Evolutionary conservation across 306 rosid genomes (phyloP), one percentile per base, ranked within the genome.

Genomic region (Dalbergia cochinchinensis): DNA sequence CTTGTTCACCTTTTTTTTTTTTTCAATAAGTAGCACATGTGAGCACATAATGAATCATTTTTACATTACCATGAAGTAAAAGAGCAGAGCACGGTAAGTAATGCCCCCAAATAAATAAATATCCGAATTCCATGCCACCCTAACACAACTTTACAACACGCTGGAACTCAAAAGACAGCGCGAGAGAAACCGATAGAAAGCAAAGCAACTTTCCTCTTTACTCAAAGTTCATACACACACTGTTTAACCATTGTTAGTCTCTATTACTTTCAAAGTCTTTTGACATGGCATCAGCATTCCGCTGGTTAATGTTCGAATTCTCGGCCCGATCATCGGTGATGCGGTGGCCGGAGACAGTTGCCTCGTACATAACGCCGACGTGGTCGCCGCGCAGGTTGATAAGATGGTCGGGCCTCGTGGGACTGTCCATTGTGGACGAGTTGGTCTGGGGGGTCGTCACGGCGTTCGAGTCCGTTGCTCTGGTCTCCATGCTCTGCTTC

Each of bases 381-480:
- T 77, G 85, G 82, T 76, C 78, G 6, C 74, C 80, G 1, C 69
- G 53, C 5, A 69, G 90, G 80, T 75, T 85, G 9, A 63, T 85
- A 34, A 84, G 91, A 61, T 80, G 82, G 91, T 87, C 86, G 72
- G 83, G 81, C 57, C 34, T 57, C 8, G 78, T 89, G 34, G 72
- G 57, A 77, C n/a, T 86, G 7, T 78, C 93, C 44, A 86, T 91
- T 26, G 85, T 94, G 0, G 97, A 92, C 67, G 97, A 94, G 13
- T 67, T 92, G 48, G 22, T 92, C n/a, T 94, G 97, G 97, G 76
- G 87, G 5, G 26, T 94, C 31, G 72, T 88, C 11, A 88, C 87
- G n/a, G 98, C 97, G 7, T 83, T 91, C 16, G 98, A 94, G 37
- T 92, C 97, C 7, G 89, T 92, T 0, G 97, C 92, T 66, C 79